Evolutionary conservation across 2,329 filamentous ascomycete species (phyloP).

Genomic region (Fusarium subglutinans): DNA sequence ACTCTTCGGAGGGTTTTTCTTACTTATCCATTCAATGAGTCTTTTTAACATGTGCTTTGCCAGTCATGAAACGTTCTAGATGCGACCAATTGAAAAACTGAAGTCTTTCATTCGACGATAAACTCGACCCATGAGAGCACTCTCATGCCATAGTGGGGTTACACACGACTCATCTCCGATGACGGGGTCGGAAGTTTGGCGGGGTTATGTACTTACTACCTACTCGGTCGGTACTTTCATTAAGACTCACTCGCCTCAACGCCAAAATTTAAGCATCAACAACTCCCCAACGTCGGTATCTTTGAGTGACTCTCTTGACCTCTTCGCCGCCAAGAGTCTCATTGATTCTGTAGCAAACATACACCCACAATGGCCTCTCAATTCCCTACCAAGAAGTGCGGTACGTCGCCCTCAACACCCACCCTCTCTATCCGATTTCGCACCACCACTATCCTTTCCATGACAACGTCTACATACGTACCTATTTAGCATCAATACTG

Average conservation of each 20-base stretch:
- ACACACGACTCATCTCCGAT: constrained; percentile 43
- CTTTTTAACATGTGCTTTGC: constrained; percentile 15
- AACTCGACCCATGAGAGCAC: constrained; percentile 21
- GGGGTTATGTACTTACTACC: constrained; percentile 33
- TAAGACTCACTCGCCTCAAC: constrained; percentile 34
- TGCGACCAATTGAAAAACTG: constrained; percentile 10
- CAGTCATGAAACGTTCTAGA: constrained; percentile 2
- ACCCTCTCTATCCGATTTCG: constrained; percentile 11
- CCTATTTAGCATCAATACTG: constrained; percentile 1
- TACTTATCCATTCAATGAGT: neutral
- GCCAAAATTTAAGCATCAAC: constrained; percentile 31
- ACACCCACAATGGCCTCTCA: constrained; percentile 47
- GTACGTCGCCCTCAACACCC: constrained; percentile 49
- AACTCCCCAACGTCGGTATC: neutral
- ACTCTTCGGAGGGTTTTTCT: neutral
- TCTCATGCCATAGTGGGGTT: constrained; percentile 25
- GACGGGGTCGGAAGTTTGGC: constrained; percentile 44
- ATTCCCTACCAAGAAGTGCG: constrained; percentile 68
- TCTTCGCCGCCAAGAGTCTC: neutral
- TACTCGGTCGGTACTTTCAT: constrained; percentile 7
- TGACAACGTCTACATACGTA: neutral
- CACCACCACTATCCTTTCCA: constrained; percentile 7
- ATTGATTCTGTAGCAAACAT: neutral
- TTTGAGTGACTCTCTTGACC: neutral
- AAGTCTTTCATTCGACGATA: constrained; percentile 22